Conservation (phyloP, 495 filamentous ascomycete genomes). For the Tuber brumale region DNA sequence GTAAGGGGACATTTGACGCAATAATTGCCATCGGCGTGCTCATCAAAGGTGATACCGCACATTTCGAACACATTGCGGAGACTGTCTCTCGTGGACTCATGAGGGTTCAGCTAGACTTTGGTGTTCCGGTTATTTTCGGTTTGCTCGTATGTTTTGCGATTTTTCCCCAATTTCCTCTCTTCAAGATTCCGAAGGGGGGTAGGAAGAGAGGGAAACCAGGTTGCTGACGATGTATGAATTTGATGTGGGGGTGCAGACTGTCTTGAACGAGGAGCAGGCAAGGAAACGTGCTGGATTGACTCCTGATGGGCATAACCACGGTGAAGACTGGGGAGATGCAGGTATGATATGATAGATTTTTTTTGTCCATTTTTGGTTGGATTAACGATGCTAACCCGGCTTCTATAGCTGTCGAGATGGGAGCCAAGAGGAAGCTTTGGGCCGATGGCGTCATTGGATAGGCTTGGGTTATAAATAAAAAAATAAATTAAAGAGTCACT, state of each 20-base stretch:
- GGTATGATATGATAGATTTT: constrained; percentile 40
- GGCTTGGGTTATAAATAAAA: neutral
- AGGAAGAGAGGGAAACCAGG: neutral
- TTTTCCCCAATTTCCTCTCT: neutral
- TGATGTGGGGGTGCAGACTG: constrained; percentile 48
- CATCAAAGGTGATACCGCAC: constrained; percentile 97
- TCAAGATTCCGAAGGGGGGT: neutral
- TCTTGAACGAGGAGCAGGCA: constrained; percentile 81
- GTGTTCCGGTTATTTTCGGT: constrained; percentile 85
- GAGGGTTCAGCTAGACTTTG: constrained; percentile 82
- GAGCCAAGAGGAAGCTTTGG: constrained; percentile 62
- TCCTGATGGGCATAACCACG: constrained; percentile 65
- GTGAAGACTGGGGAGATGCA: constrained; percentile 75
- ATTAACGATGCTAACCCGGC: constrained; percentile 43
- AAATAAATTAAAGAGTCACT: neutral
- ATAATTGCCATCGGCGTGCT: constrained; percentile 92
- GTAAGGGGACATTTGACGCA: constrained; percentile 70
- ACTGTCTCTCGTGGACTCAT: constrained; percentile 84
- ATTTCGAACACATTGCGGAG: constrained; percentile 97
- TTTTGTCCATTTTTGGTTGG: constrained; percentile 42
- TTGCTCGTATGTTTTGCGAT: constrained; percentile 49
- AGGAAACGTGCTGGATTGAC: constrained; percentile 74
- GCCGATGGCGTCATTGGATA: constrained; percentile 55
- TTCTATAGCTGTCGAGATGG: constrained; percentile 62
- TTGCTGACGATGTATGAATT: neutral